phyloP scores from a whole-genome alignment of 1,284 basidiomycete species.

The Tylopilus sp. region DNA sequence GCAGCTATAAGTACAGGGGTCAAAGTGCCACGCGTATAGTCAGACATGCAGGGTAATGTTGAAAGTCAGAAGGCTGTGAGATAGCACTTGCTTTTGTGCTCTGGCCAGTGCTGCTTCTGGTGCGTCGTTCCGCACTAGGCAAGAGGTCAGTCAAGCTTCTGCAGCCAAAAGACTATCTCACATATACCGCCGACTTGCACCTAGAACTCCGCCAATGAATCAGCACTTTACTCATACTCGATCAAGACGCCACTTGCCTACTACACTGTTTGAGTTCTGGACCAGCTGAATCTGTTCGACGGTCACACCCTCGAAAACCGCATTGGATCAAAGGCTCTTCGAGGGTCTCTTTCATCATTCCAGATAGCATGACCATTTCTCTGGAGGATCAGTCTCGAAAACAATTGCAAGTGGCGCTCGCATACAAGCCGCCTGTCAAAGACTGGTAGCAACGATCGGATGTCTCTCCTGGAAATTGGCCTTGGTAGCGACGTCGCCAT shows the following conservation, averaged over 20 bases:
- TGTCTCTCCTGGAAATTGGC: constrained; percentile 20
- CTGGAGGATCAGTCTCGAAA: constrained; percentile 16
- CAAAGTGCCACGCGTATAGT: background rate
- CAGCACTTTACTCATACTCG: background rate
- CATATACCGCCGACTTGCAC: constrained; percentile 43
- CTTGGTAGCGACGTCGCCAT: constrained; percentile 33
- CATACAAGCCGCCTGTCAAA: constrained; percentile 32
- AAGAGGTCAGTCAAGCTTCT: background rate
- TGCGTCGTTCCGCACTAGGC: constrained; percentile 37
- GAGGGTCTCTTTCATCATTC: constrained; percentile 29
- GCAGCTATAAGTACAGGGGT: background rate
- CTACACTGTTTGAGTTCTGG: constrained; percentile 36
- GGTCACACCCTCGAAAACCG: constrained; percentile 29
- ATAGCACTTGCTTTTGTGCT: constrained; percentile 40
- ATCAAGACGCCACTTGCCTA: constrained; percentile 7
- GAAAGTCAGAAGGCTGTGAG: constrained; percentile 27
- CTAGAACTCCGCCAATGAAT: constrained; percentile 17
- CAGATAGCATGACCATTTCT: constrained; percentile 28
- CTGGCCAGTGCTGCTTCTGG: constrained; percentile 39
- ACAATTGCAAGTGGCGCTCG: background rate
- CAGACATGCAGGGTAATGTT: background rate
- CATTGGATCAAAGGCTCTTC: constrained; percentile 33
- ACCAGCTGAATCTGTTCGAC: constrained; percentile 11
- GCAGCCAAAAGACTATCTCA: constrained; percentile 23
- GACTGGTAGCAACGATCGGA: constrained; percentile 36